A percentile compares a stretch with the other conserved stretches of the same genome.
phyloP scores from a whole-genome alignment of 306 rosid species.

The Quercus gilva region DNA sequence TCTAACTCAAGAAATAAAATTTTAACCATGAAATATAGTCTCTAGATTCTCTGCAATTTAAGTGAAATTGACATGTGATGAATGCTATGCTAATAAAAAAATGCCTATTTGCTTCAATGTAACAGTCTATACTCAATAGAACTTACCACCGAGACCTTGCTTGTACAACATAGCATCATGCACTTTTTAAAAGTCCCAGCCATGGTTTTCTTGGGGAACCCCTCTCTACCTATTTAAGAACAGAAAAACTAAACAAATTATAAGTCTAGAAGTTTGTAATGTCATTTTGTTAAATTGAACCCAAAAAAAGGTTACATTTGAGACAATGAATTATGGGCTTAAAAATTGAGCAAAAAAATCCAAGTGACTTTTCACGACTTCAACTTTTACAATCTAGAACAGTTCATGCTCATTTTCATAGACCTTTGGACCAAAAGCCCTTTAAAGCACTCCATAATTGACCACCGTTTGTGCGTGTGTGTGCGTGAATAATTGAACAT shows the following conservation, averaged over 20 bases:
- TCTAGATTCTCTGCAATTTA: too few relatives aligned
- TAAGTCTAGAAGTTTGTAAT: not conserved
- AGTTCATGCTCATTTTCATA: too few relatives aligned
- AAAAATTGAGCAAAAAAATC: too few relatives aligned
- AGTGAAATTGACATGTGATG: too few relatives aligned
- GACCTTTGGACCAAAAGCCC: not conserved
- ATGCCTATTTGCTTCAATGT: not conserved
- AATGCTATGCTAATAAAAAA: not conserved
- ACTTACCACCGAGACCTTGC: conserved; percentile 57
- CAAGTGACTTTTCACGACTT: too few relatives aligned
- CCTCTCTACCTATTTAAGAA: conserved; percentile 1
- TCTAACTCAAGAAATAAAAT: too few relatives aligned
- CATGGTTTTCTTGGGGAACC: conserved; percentile 20
- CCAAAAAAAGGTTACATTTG: too few relatives aligned
- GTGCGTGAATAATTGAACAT: not conserved
- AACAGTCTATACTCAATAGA: not conserved
- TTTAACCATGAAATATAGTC: too few relatives aligned
- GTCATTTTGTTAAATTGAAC: too few relatives aligned
- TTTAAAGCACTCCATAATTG: too few relatives aligned
- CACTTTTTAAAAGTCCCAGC: conserved; percentile 46
- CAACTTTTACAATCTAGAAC: too few relatives aligned
- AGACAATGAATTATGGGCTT: too few relatives aligned
- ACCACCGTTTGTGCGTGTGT: not conserved
- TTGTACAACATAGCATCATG: conserved; percentile 44
- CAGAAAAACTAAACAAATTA: not conserved